phyloP scores from a whole-genome alignment of 2,329 filamentous ascomycete species.

The Monosporascus cannonballus region DNA sequence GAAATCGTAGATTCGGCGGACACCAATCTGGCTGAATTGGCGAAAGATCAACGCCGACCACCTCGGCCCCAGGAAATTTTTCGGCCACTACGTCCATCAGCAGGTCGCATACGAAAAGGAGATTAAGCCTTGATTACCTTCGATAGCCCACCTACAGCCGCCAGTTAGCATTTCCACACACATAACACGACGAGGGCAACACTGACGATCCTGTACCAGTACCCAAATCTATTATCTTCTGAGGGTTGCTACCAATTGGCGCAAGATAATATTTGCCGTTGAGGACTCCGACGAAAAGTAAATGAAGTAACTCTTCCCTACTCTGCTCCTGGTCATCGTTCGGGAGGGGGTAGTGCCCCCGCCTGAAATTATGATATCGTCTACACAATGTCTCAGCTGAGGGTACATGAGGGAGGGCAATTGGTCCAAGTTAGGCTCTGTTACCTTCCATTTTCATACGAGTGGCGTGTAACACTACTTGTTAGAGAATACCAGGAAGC shows the following conservation, averaged over 20 bases:
- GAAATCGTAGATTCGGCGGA: conserved; percentile 52
- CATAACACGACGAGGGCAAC: not conserved
- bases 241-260: conserved; percentile 37
- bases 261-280: conserved; percentile 35
- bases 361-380: conserved; percentile 42
- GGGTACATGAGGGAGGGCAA: not conserved
- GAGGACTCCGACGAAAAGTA: conserved; percentile 41
- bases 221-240: conserved; percentile 45
- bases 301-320: conserved; percentile 43
- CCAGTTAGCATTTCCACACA: not conserved
- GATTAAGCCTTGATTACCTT: conserved; percentile 28
- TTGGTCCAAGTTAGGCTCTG: not conserved
- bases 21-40: conserved; percentile 40
- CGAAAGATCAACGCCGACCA: conserved; percentile 40
- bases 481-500: conserved; percentile 5
- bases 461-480: conserved; percentile 3
- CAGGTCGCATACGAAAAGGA: not conserved
- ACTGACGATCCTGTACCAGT: conserved; percentile 35
- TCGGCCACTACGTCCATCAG: conserved; percentile 33
- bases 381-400: conserved; percentile 19
- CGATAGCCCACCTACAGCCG: conserved; percentile 45
- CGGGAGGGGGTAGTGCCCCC: conserved; percentile 43
- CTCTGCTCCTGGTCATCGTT: conserved; percentile 46
- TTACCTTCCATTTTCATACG: conserved; percentile 7
- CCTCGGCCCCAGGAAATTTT: conserved; percentile 35